These are phyloP conservation scores for Tinospora cordifolia DNA, from an alignment of 164 flowering plant species.

Conservation along the genomic window DNA sequence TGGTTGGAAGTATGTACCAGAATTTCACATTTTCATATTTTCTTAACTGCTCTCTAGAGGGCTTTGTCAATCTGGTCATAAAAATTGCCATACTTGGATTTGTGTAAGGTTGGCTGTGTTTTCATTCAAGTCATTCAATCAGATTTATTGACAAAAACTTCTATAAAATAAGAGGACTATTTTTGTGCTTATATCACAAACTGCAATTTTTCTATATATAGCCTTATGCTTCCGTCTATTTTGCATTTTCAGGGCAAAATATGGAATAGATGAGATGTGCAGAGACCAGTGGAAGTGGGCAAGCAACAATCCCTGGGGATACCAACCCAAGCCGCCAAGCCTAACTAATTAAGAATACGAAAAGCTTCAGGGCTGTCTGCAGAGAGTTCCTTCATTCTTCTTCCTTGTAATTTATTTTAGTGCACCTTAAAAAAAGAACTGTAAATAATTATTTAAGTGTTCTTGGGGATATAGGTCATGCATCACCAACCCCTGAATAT, in stretches of 20 bases:
- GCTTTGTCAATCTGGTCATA: neutral
- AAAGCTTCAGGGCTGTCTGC: neutral
- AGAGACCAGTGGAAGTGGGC: conserved; percentile 87
- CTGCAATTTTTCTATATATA: no score
- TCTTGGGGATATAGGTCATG: conserved; percentile 4
- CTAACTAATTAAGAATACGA: conserved; percentile 18
- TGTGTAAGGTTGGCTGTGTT: neutral
- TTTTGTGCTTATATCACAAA: no score
- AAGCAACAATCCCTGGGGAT: conserved; percentile 59
- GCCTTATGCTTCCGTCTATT: neutral
- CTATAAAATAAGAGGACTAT: no score
- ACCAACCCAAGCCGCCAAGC: conserved; percentile 42
- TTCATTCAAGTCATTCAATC: no score
- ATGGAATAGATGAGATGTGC: conserved; percentile 70
- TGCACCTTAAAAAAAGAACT: neutral
- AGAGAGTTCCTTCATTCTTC: neutral
- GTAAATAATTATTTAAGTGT: neutral
- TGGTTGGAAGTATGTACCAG: conserved; percentile 75
- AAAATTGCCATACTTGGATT: neutral
- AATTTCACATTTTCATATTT: neutral
- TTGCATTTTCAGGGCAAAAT: conserved; percentile 49
- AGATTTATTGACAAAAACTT: no score
- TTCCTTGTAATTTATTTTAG: neutral
- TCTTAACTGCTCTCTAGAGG: neutral
- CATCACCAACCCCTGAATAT: conserved; percentile 4